phyloP scores from a whole-genome alignment of 2,329 filamentous ascomycete genomes.

The Diplocarpon mali region DNA sequence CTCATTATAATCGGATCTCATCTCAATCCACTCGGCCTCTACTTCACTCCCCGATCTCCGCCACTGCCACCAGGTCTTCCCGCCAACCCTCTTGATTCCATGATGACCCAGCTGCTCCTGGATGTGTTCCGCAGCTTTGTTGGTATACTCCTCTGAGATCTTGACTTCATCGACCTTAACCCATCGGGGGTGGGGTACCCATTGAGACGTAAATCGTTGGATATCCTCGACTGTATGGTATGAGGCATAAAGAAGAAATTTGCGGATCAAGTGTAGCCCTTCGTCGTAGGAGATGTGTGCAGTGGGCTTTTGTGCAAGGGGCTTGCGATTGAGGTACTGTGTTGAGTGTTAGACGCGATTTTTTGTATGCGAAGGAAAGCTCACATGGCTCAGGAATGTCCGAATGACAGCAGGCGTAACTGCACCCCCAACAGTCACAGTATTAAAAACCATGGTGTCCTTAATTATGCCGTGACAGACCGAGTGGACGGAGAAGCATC shows the following conservation, averaged over 20 bases:
- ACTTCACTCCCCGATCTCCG: conserved; percentile 54
- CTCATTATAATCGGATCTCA: conserved; percentile 69
- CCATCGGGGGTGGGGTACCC: conserved; percentile 85
- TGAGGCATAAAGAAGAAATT: conserved; percentile 75
- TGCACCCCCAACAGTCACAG: conserved; percentile 68
- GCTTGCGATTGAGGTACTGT: conserved; percentile 73
- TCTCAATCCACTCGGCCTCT: conserved; percentile 91
- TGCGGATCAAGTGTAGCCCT: conserved; percentile 74
- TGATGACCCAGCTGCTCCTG: conserved; percentile 65
- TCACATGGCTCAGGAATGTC: conserved; percentile 77
- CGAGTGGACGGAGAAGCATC: too few relatives aligned
- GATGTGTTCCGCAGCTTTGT: conserved; percentile 55
- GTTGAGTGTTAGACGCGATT: conserved; percentile 3
- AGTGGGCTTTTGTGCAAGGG: conserved; percentile 67
- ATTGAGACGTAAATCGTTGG: conserved; percentile 82
- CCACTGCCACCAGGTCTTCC: conserved; percentile 85
- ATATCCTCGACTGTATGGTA: conserved; percentile 88
- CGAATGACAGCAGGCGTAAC: conserved; percentile 81
- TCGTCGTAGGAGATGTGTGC: conserved; percentile 91
- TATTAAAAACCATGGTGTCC: conserved; percentile 46
- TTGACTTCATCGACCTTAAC: conserved; percentile 61
- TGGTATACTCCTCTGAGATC: conserved; percentile 54
- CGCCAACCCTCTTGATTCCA: conserved; percentile 67
- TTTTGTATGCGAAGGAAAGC: conserved; percentile 24
- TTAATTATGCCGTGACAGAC: not conserved